A percentile compares a stretch with the other conserved stretches of the same genome.
phyloP scores from a whole-genome alignment of 1,284 basidiomycete species.

The Pulveroboletus sp. region DNA sequence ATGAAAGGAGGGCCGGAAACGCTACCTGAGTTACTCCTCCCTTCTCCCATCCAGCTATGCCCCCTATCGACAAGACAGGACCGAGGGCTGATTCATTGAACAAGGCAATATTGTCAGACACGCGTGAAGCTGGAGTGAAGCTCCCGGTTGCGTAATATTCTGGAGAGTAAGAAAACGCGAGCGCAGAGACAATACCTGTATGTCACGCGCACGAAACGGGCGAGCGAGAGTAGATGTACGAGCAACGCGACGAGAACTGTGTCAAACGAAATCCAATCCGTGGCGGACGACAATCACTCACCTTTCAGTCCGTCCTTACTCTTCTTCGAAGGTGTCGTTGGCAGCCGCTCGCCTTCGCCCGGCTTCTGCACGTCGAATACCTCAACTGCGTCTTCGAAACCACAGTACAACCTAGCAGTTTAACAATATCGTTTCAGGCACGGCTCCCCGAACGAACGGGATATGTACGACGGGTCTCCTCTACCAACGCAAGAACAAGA shows the following conservation, averaged over 20 bases:
- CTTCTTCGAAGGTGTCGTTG: conserved; percentile 76
- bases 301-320: conserved; percentile 86
- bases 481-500: not conserved
- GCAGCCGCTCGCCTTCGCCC: conserved; percentile 71
- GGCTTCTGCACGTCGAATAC: conserved; percentile 79
- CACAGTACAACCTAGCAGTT: conserved; percentile 76
- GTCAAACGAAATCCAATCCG: not conserved
- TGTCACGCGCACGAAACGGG: no score
- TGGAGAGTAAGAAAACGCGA: conserved; percentile 68
- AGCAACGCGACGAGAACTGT: not conserved
- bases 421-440: not conserved
- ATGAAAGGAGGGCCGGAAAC: not conserved
- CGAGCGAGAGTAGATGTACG: not conserved
- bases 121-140: conserved; percentile 51
- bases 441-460: not conserved
- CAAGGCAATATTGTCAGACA: conserved; percentile 66
- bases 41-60: conserved; percentile 26
- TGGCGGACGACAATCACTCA: conserved; percentile 27
- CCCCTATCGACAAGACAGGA: conserved; percentile 63
- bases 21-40: conserved; percentile 58
- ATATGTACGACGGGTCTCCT: not conserved
- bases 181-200: conserved; percentile 79
- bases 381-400: conserved; percentile 87
- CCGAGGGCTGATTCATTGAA: conserved; percentile 65
- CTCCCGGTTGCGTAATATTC: conserved; percentile 77